Conservation (phyloP, 1,284 basidiomycete genomes). For the Pascua guehoae region DNA sequence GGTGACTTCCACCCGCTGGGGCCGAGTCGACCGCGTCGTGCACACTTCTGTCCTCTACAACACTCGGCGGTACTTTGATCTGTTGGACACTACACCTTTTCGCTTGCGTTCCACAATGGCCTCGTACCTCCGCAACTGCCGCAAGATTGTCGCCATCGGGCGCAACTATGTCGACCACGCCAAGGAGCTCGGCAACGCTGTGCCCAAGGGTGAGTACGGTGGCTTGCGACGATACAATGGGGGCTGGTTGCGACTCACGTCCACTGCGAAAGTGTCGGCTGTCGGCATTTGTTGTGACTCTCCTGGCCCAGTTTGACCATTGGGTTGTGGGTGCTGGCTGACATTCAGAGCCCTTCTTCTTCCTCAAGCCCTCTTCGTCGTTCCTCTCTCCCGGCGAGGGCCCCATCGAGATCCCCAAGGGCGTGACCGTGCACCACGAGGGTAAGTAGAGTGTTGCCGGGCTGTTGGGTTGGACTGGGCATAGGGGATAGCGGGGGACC, state of each 20-base stretch:
- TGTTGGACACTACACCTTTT: not conserved
- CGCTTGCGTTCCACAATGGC: constrained; percentile 29
- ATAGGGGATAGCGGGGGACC: no score
- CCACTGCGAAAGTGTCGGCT: not conserved
- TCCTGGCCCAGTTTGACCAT: no score
- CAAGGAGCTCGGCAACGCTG: constrained; percentile 84
- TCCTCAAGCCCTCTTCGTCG: constrained; percentile 91
- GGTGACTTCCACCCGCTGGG: no score
- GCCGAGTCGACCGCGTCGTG: no score
- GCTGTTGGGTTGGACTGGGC: no score
- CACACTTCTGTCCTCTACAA: no score
- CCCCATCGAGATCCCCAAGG: constrained; percentile 78
- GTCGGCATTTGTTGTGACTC: no score
- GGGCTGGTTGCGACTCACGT: not conserved
- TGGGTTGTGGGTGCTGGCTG: not conserved
- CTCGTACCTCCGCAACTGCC: constrained; percentile 40
- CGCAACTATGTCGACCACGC: constrained; percentile 66
- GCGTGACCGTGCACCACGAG: constrained; percentile 85
- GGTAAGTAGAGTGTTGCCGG: constrained; percentile 53
- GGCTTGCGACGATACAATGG: no score
- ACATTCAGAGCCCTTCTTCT: constrained; percentile 84
- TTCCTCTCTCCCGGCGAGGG: constrained; percentile 67
- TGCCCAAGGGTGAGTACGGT: constrained; percentile 60
- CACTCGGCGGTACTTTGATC: no score
- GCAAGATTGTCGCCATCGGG: constrained; percentile 84